Percentiles rank a stretch among this genome's conserved stretches.
These are phyloP conservation scores for Fragaria iinumae DNA, from an alignment of 306 rosid species.

Conservation along the genomic window DNA sequence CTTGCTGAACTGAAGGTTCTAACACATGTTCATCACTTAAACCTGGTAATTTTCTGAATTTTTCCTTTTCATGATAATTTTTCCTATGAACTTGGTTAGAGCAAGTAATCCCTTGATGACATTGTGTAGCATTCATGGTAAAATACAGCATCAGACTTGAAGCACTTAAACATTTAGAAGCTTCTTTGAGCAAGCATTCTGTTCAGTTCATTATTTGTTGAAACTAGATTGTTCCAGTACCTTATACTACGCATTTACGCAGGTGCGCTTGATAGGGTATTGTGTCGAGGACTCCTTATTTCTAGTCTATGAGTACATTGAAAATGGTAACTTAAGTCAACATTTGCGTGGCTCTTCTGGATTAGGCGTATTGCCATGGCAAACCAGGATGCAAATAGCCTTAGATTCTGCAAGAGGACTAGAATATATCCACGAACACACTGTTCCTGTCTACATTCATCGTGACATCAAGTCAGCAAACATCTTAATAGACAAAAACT, in stretches of 20 bases:
- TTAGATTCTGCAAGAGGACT: conserved; percentile 75
- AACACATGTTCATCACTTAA: conserved; percentile 78
- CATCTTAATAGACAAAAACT: conserved; percentile 71
- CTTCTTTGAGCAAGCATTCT: neutral
- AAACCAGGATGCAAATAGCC: conserved; percentile 69
- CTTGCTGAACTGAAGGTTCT: conserved; percentile 67
- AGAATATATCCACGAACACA: conserved; percentile 81
- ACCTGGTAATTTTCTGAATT: conserved; percentile 52
- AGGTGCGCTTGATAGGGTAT: conserved; percentile 76
- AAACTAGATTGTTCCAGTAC: neutral
- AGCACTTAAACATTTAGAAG: neutral
- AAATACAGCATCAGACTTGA: neutral
- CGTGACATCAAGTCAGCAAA: conserved; percentile 71
- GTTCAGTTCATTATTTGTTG: neutral
- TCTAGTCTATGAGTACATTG: conserved; percentile 73
- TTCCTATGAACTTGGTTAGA: neutral
- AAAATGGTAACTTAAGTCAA: conserved; percentile 62
- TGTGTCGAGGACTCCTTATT: conserved; percentile 68
- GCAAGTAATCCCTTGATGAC: neutral
- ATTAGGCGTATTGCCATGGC: conserved; percentile 65
- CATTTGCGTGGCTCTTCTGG: conserved; percentile 60
- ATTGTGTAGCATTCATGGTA: neutral
- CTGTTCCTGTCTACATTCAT: conserved; percentile 79
- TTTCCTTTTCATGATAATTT: neutral
- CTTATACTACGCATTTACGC: conserved; percentile 11